Percentiles rank a stretch among this genome's conserved stretches.
Evolutionary conservation across 1,284 basidiomycete genomes (phyloP).

Genomic region (Tremellales sp.): DNA sequence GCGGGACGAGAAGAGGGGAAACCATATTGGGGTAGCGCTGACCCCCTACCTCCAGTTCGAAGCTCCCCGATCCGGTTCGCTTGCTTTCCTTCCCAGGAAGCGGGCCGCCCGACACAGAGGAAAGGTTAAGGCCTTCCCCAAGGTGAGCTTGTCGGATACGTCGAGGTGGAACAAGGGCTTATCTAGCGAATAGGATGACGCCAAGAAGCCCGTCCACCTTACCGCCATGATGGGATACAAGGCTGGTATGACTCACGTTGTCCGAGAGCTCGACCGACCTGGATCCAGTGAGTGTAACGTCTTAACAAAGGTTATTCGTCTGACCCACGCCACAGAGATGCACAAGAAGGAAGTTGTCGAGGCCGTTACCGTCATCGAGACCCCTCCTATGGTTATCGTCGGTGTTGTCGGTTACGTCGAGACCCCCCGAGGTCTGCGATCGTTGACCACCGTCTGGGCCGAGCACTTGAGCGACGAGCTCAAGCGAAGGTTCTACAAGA

Average conservation of each 20-base stretch:
- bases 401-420: conserved; percentile 99
- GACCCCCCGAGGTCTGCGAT: conserved; percentile 97
- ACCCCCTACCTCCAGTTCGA: conserved; percentile 63
- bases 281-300: conserved; percentile 72
- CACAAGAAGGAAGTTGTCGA: conserved; percentile 99
- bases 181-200: conserved; percentile 72
- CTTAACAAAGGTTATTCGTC: background rate
- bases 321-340: conserved; percentile 65
- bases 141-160: conserved; percentile 57
- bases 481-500: conserved; percentile 99
- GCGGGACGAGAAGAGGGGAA: background rate
- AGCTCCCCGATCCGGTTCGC: conserved; percentile 90
- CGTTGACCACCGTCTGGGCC: conserved; percentile 64
- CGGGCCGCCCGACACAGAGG: conserved; percentile 92
- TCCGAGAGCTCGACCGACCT: conserved; percentile 98
- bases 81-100: conserved; percentile 79
- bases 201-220: conserved; percentile 98
- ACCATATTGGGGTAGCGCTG: conserved; percentile 5
- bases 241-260: conserved; percentile 99
- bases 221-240: conserved; percentile 99
- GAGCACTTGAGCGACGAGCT: conserved; percentile 72
- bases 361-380: conserved; percentile 94
- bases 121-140: conserved; percentile 98
- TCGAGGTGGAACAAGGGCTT: background rate
- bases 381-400: conserved; percentile 93